Evolutionary conservation across 1,284 basidiomycete species (phyloP).

Genomic region (Papiliotrema fonsecae): DNA sequence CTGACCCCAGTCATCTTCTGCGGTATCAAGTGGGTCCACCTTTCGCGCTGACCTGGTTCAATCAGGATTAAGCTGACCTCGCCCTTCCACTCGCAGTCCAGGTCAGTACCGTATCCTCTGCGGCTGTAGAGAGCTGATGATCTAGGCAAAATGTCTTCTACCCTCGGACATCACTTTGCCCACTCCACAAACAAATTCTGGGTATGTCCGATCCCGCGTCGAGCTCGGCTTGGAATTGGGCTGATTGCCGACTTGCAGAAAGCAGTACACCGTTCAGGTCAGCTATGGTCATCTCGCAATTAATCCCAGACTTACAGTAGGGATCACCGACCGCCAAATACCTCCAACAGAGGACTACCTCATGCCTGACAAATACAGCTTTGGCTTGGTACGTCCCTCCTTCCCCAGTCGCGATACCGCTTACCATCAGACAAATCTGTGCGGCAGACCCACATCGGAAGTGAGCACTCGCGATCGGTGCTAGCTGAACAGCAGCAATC

Average conservation of each 20-base stretch:
- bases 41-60: slow-evolving; percentile 1
- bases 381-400: slow-evolving; percentile 53
- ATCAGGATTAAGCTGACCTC: neutral
- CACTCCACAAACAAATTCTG: slow-evolving; percentile 60
- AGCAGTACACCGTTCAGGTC: slow-evolving; percentile 57
- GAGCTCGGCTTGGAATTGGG: neutral
- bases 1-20: slow-evolving; percentile 56
- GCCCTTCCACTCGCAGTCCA: neutral
- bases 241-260: slow-evolving; percentile 31
- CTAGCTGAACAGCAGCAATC: slow-evolving; percentile 49
- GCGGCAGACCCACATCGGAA: slow-evolving; percentile 57
- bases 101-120: neutral
- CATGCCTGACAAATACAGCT: slow-evolving; percentile 40
- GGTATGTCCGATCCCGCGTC: slow-evolving; percentile 23
- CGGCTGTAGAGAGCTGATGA: slow-evolving; percentile 23
- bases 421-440: slow-evolving; percentile 56
- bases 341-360: slow-evolving; percentile 34
- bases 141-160: slow-evolving; percentile 60
- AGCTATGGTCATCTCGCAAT: neutral
- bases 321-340: slow-evolving; percentile 53
- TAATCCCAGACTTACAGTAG: slow-evolving; percentile 32
- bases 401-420: neutral
- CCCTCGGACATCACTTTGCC: slow-evolving; percentile 65
- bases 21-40: slow-evolving; percentile 57
- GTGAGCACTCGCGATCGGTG: slow-evolving; percentile 31